Evolutionary conservation across 495 filamentous ascomycete species (phyloP).

Genomic region (Hypoxylon trugodes): DNA sequence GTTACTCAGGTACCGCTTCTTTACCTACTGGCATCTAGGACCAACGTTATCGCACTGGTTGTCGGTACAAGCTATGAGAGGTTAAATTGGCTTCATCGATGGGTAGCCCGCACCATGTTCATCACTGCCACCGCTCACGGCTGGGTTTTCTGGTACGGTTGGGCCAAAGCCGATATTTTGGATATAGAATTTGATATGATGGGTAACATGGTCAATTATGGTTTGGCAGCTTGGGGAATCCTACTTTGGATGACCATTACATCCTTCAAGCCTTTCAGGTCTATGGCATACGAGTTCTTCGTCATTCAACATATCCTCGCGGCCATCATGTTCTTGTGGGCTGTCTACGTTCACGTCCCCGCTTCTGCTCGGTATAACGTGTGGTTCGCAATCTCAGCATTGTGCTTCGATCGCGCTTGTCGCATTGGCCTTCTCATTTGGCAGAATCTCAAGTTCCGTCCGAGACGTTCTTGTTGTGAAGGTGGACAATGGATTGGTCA

Average conservation of each 20-base stretch:
- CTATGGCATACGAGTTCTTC: conserved; percentile 80
- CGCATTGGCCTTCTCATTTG: conserved; percentile 63
- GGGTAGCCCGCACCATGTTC: conserved; percentile 78
- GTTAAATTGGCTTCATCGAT: conserved; percentile 86
- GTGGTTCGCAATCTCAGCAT: conserved; percentile 76
- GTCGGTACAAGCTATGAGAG: conserved; percentile 76
- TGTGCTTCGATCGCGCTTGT: conserved; percentile 73
- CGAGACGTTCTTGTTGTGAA: conserved; percentile 49
- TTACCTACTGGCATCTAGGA: conserved; percentile 80
- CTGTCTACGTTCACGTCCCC: conserved; percentile 73
- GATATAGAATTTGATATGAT: conserved; percentile 67
- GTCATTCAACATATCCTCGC: conserved; percentile 80
- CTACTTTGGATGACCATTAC: conserved; percentile 75
- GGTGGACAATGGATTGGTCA: conserved; percentile 57
- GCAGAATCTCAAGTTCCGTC: conserved; percentile 66
- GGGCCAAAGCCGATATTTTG: conserved; percentile 72
- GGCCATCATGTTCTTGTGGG: conserved; percentile 71
- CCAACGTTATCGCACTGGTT: conserved; percentile 74
- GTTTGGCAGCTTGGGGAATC: conserved; percentile 77
- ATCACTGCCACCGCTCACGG: conserved; percentile 79
- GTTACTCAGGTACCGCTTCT: conserved; percentile 84
- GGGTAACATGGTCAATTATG: conserved; percentile 68
- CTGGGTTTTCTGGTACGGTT: conserved; percentile 73
- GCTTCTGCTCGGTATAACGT: conserved; percentile 63
- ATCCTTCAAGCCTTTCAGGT: conserved; percentile 72